A percentile compares a stretch with the other conserved stretches of the same genome.
Evolutionary conservation across 192 early-diverging fungal genomes (phyloP).

Genomic region (Coemansia sp.): DNA sequence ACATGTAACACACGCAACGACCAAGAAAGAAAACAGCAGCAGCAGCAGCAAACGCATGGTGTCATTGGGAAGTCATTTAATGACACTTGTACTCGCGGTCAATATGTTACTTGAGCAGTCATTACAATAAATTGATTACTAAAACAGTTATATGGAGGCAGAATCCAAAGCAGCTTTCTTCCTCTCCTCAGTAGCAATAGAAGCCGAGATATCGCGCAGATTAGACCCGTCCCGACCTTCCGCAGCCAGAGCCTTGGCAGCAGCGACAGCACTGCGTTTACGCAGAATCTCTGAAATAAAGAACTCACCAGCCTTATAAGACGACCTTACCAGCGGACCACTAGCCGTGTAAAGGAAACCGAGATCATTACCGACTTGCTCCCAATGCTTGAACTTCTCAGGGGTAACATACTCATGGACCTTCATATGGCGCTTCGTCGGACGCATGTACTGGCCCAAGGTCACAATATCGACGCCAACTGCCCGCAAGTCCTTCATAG

Average conservation of each 20-base stretch:
- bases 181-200: slow-evolving; percentile 43
- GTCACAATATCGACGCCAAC: slow-evolving; percentile 92
- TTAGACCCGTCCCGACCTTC: not conserved
- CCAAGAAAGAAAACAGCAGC: not conserved
- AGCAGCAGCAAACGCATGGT: not conserved
- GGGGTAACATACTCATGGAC: slow-evolving; percentile 93
- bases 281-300: slow-evolving; percentile 88
- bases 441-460: slow-evolving; percentile 99
- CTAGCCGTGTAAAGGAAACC: slow-evolving; percentile 97
- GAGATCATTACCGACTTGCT: slow-evolving; percentile 72
- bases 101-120: not conserved
- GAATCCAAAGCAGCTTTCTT: slow-evolving; percentile 14
- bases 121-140: not conserved
- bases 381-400: slow-evolving; percentile 90
- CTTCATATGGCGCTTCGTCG: slow-evolving; percentile 99
- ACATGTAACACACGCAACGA: not conserved
- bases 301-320: slow-evolving; percentile 98
- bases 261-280: slow-evolving; percentile 41
- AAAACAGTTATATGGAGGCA: not conserved
- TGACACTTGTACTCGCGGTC: not conserved
- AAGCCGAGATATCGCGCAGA: slow-evolving; percentile 45
- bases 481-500: slow-evolving; percentile 81
- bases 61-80: not conserved
- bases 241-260: slow-evolving; percentile 13
- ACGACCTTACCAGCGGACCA: slow-evolving; percentile 92